Base-by-base conservation (phyloP, 2,329 filamentous ascomycete species). In the Akanthomyces muscarius region DNA sequence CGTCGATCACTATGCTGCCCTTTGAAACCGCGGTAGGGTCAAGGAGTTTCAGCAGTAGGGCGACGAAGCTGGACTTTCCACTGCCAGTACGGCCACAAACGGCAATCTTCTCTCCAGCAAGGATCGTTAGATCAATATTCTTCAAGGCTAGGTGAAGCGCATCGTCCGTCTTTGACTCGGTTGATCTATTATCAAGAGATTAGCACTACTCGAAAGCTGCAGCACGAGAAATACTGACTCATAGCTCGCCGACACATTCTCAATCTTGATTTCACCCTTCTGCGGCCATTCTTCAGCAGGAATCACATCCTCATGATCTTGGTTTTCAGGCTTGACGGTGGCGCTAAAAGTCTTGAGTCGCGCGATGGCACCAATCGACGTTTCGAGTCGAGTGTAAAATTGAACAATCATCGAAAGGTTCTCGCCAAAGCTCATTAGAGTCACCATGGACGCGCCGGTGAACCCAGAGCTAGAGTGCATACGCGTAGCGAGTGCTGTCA, bases 401-500 rank as follows among this genome's bases (percentile, higher is more conserved):
- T 38, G 33, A 8, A 63, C 48, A 33, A 60, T 36, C 23, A 21
- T n/a, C 1, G 69, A 57, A 2, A 78, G 48, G 0, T 47, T 53
- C 7, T 72, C 68, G 25, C 76, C 72, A 57, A 79, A 74, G 4
- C 59, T 64, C 70, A 79, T 76, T 6, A 79, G 67, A 6, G 72
- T 71, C 21, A 79, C 67, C 25, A 78, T 64, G 18, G 71, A 70
- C 10, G 74, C 75, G 25, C 76, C 77, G 0, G 74, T 73, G 50
- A 77, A 73, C 1, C 71, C 74, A 1, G 72, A 68, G 52, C 69
- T 73, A 4, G 72, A 66, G 5, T 69, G 69, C 21, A 77, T 65
- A 62, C 75, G 72, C 0, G 82, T 81, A 0, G 81, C 77, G 3
- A 85, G 71, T 4, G 66, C 55, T 18, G 84, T 77, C 0, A 85